Evolutionary conservation across 1,139 yeast species (phyloP).

Genomic region (Hyphopichia wangnamkhiaoensis): DNA sequence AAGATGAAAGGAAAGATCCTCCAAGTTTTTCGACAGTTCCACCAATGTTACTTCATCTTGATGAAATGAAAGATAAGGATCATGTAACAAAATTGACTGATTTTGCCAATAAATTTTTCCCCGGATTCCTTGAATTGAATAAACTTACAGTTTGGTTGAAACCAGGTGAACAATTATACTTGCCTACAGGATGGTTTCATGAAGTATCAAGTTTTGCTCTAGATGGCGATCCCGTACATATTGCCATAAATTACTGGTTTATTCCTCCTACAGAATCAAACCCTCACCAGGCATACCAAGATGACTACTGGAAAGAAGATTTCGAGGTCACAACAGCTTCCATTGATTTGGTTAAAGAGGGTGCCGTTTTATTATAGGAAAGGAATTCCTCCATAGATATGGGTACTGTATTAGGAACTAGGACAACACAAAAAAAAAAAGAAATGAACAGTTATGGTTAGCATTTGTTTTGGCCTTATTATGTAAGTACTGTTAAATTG

Average conservation of each 20-base stretch:
- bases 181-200: conserved; percentile 83
- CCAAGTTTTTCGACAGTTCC: conserved; percentile 69
- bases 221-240: conserved; percentile 37
- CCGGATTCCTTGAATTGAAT: conserved; percentile 44
- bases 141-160: conserved; percentile 48
- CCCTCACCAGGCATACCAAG: conserved; percentile 38
- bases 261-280: conserved; percentile 54
- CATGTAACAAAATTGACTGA: conserved; percentile 23
- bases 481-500: no score
- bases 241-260: conserved; percentile 75
- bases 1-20: conserved; percentile 46
- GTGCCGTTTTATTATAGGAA: neutral
- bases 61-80: conserved; percentile 40
- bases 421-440: neutral
- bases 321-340: conserved; percentile 24
- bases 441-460: neutral
- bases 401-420: no score
- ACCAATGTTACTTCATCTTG: conserved; percentile 59
- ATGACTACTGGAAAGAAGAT: conserved; percentile 54
- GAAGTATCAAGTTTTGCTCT: conserved; percentile 70
- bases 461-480: no score
- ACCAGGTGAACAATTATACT: conserved; percentile 66
- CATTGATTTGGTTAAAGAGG: neutral
- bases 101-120: conserved; percentile 39
- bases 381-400: no score